A percentile compares a stretch with the other conserved stretches of the same genome.
These are phyloP conservation scores for Stagonosporopsis tanaceti DNA, from an alignment of 2,329 filamentous ascomycete species.

Conservation along the genomic window DNA sequence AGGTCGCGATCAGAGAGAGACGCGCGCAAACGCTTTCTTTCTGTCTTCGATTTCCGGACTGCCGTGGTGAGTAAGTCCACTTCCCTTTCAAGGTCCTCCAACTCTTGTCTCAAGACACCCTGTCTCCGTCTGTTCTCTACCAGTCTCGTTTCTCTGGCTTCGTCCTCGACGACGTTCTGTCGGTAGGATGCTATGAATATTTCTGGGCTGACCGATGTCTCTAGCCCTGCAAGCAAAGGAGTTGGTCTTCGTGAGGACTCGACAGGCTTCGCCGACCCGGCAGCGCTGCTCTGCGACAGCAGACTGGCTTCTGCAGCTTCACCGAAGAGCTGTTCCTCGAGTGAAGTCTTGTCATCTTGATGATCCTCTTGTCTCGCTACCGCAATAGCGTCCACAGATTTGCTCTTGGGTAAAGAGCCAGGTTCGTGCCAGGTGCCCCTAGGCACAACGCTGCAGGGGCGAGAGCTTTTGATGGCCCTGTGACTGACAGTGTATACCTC, in stretches of 20 bases:
- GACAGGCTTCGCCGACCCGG: neutral
- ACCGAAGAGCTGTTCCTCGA: neutral
- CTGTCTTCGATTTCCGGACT: neutral
- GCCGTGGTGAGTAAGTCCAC: neutral
- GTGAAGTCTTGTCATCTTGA: neutral
- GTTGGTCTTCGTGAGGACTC: neutral
- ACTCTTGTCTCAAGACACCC: neutral
- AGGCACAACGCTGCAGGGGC: neutral
- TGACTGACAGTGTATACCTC: constrained; percentile 1
- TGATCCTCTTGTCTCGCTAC: neutral
- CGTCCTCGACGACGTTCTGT: neutral
- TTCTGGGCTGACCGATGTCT: neutral
- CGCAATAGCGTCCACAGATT: neutral
- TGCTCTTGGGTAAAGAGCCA: neutral
- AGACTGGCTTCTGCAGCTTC: neutral
- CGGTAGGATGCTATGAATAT: neutral
- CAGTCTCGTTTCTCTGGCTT: neutral
- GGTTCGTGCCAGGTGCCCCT: neutral
- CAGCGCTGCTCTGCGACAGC: neutral
- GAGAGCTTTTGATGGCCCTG: neutral
- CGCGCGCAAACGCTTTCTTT: neutral
- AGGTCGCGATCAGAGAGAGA: neutral
- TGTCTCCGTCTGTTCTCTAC: neutral
- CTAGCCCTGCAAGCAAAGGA: no score
- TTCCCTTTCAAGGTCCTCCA: neutral